phyloP scores from a whole-genome alignment of 176 grass and related monocot genomes.

The Neostapfia colusana region DNA sequence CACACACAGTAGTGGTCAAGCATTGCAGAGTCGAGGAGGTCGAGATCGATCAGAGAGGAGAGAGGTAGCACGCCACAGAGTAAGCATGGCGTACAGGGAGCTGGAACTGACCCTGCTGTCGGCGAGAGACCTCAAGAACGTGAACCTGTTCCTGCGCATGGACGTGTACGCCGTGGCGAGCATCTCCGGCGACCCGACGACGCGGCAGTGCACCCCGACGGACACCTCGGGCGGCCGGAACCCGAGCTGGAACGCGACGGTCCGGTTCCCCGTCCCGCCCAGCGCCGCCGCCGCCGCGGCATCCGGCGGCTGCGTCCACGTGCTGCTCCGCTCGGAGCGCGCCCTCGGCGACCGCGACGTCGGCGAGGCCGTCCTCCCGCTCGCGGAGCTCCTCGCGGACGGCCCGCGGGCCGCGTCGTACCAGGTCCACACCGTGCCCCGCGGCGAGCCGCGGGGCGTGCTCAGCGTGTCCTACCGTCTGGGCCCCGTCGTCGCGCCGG shows the following conservation, averaged over 20 bases:
- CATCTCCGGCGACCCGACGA: constrained; percentile 50
- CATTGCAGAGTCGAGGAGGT: background rate
- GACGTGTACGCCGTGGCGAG: constrained; percentile 63
- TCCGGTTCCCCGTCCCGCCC: constrained; percentile 53
- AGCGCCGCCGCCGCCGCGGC: background rate
- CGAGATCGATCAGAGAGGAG: too few relatives aligned
- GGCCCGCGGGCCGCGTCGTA: constrained; percentile 49
- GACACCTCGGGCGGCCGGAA: constrained; percentile 57
- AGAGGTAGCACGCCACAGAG: too few relatives aligned
- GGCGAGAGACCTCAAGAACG: constrained; percentile 63
- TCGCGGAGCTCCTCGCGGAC: constrained; percentile 37
- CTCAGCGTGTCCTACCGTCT: constrained; percentile 66
- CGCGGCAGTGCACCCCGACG: constrained; percentile 52
- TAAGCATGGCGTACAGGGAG: constrained; percentile 55
- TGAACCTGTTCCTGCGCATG: constrained; percentile 68
- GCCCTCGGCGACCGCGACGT: constrained; percentile 67
- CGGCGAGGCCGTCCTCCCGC: constrained; percentile 56
- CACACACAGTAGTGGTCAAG: background rate
- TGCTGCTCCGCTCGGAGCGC: constrained; percentile 69
- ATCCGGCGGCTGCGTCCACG: constrained; percentile 34
- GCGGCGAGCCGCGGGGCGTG: constrained; percentile 48
- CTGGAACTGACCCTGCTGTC: constrained; percentile 75
- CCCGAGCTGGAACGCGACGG: constrained; percentile 60
- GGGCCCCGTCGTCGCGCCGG: constrained; percentile 34
- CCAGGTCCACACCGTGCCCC: constrained; percentile 52